Evolutionary conservation across 2,329 filamentous ascomycete genomes (phyloP), one percentile per base, ranked within the genome.

Genomic region (Endoconidiophora laricicola): DNA sequence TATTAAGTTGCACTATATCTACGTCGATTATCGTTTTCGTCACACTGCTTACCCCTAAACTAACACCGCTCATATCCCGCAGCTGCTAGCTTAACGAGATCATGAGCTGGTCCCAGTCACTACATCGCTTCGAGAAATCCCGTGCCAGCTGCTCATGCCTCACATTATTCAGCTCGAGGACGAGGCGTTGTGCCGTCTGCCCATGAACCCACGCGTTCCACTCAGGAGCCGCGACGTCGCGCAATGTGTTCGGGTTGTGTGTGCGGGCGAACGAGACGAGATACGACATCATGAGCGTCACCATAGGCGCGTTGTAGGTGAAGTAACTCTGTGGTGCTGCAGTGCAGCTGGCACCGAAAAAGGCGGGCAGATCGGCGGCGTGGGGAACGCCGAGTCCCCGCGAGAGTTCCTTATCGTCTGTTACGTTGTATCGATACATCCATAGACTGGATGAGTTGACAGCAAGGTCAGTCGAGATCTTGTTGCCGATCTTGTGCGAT

Each of bases 371-470:
- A 41, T 74, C 69, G 52, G 66, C 68, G 12, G 69, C 61, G 58
- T 75, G 72, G 24, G 66, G 68, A 3, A 72, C 68, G 18, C 72
- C 72, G 2, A 67, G 52, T 0, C 72, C 72, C 0, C 50, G 29
- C 4, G 60, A 61, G 0, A 56, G 47, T 55, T 64, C 61, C 14
- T 57, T 53, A 1, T 57, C 51, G 58, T 72, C 70, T 37, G 58
- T 57, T 20, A 74, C 69, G 59, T 72, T 66, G 63, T 68, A 74
- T 38, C 66, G 67, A 59, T 74, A 75, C 23, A 64, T 62, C 64
- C 68, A 75, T 14, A 65, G 26, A n/a, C 18, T 56, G 40, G 46
- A 52, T 5, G 57, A 46, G n/a, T 33, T 16, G 4, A 53, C 46
- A 40, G 55, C 45, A 23, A 56, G 48, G 26, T 56, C 52, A n/a